Percentiles rank a stretch among this genome's conserved stretches.
Conservation (phyloP, 1,284 basidiomycete species). For the Pascua sp. region DNA sequence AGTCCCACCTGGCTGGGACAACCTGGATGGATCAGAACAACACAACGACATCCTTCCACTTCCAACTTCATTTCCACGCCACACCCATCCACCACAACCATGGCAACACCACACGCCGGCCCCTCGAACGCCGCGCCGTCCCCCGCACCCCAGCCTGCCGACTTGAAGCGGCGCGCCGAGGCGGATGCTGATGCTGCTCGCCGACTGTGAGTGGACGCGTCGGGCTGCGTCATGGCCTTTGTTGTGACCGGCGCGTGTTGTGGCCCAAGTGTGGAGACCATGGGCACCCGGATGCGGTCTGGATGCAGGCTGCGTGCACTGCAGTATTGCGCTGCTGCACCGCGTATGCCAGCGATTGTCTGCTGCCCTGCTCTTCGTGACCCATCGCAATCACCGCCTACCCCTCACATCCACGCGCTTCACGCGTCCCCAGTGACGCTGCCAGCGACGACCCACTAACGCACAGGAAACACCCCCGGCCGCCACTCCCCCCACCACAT, state of each 20-base stretch:
- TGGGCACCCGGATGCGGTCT: no score
- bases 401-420: neutral
- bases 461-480: slow-evolving; percentile 34
- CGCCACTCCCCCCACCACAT: slow-evolving; percentile 48
- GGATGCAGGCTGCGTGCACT: no score
- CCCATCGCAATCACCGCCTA: neutral
- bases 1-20: no score
- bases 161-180: slow-evolving; percentile 18
- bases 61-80: no score
- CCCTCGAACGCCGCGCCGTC: neutral
- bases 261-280: no score
- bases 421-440: neutral
- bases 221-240: neutral
- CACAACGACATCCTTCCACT: no score
- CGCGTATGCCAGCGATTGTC: neutral
- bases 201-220: slow-evolving; percentile 10
- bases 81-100: neutral
- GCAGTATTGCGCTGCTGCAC: neutral
- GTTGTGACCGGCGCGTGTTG: no score
- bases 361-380: neutral
- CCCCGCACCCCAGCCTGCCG: neutral
- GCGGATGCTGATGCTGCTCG: slow-evolving; percentile 14
- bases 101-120: neutral
- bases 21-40: no score
- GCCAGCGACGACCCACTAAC: neutral